Conservation (phyloP, 148 eudicot species). For the Rhododendron kiyosumense region DNA sequence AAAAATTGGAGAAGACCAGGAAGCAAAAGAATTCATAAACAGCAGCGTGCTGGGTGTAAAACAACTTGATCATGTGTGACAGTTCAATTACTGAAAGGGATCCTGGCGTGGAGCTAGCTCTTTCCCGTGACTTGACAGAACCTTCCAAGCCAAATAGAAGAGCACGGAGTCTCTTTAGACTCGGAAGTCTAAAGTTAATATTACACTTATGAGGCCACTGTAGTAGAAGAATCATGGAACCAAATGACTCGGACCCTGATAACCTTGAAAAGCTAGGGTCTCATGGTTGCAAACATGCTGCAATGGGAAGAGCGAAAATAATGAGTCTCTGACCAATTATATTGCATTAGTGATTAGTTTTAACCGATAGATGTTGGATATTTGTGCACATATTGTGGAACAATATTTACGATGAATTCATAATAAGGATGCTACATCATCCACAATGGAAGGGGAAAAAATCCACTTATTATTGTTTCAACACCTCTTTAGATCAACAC, state of each 20-base stretch:
- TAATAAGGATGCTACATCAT: no score
- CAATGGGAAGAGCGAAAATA: slow-evolving; percentile 31
- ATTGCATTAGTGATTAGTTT: not conserved
- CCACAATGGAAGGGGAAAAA: no score
- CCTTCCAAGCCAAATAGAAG: slow-evolving; percentile 7
- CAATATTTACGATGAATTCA: no score
- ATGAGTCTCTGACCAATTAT: slow-evolving; percentile 15
- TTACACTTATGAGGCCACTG: slow-evolving; percentile 47
- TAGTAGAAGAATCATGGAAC: slow-evolving; percentile 56
- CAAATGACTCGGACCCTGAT: slow-evolving; percentile 65
- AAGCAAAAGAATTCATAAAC: slow-evolving; percentile 43
- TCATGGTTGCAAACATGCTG: slow-evolving; percentile 57
- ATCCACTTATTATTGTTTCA: no score
- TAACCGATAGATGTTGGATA: not conserved
- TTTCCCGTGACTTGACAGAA: not conserved
- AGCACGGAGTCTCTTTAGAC: slow-evolving; percentile 19
- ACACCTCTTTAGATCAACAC: no score
- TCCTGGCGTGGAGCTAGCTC: slow-evolving; percentile 58
- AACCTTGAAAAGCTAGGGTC: slow-evolving; percentile 49
- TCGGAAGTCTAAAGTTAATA: slow-evolving; percentile 34
- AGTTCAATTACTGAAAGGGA: slow-evolving; percentile 41
- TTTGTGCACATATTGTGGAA: not conserved
- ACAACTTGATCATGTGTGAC: slow-evolving; percentile 57
- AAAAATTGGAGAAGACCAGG: slow-evolving; percentile 25
- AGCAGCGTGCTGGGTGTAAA: slow-evolving; percentile 57